Base-by-base conservation (phyloP, 1,139 yeast species). In the Taphrina communis region DNA sequence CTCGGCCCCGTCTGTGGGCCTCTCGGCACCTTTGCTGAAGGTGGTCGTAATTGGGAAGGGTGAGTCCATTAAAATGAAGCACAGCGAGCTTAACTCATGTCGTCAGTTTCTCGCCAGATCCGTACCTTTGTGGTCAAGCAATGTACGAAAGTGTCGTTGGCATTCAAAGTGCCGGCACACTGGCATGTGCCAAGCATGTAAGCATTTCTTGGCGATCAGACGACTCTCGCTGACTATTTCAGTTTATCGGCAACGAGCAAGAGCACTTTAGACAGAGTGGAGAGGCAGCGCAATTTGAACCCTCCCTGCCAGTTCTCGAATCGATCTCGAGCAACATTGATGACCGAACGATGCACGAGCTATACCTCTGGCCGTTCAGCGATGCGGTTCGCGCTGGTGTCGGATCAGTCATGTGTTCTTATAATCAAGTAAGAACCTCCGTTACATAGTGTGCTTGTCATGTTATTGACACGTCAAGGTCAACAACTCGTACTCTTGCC, bases 1-100 rank as follows among this genome's bases (percentile, higher is more conserved):
- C 79, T 87, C 55, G 90, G 89, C 1, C 90, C 90, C 12, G 82
- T 84, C 2, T 88, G 88, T 0, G 68, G 68, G 12, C 89, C 89
- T n/a, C 80, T 86, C 65, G 89, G 89, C 0, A 78, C 80, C 53
- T 84, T 85, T 74, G 89, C 88, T 2, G 83, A 83, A 55, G 89
- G 88, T 8, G 89, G 90, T 7, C 79, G 89, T 73, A 85, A 83
- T 76, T 86, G 88, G 88, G 90, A 86, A 77, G 83, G 87, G 48
- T 44, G 2, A 44, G 48, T 12, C 48, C 2, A 7, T n/a, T 25
- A 44, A n/a, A 12, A 12, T 7, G 25, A n/a, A 7, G n/a, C n/a
- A 19, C 19, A n/a, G 8, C 1, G 19, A 44, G 48, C 12, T 17
- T 3, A 44, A 4, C 48, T 44, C 12, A 44, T 44, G 48, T 7